Percentiles rank a stretch among this genome's conserved stretches.
Conservation (phyloP, 805 yeast species). For the Saccharomycopsis microspora region DNA sequence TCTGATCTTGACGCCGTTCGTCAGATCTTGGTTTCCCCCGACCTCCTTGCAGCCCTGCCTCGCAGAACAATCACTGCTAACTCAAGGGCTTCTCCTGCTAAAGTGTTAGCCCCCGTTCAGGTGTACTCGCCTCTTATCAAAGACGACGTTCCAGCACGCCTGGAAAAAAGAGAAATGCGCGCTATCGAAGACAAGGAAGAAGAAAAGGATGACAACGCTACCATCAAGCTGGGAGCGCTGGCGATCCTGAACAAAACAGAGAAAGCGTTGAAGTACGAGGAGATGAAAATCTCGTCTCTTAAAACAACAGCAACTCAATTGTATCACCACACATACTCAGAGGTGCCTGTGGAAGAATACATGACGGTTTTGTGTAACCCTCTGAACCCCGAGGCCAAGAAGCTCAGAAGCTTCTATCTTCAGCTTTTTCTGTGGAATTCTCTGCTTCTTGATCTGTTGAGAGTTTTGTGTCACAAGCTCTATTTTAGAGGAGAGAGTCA, state of each 20-base stretch:
- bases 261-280: conserved; percentile 15
- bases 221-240: conserved; percentile 6
- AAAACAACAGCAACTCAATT: conserved; percentile 10
- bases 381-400: conserved; percentile 11
- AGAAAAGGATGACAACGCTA: conserved; percentile 8
- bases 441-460: conserved; percentile 25
- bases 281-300: conserved; percentile 9
- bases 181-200: not conserved
- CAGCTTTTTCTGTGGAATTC: conserved; percentile 11
- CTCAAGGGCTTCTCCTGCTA: not conserved
- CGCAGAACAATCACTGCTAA: not conserved
- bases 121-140: conserved; percentile 8
- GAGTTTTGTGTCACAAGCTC: conserved; percentile 71
- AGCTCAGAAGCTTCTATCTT: conserved; percentile 11
- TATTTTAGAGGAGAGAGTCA: conserved; percentile 97
- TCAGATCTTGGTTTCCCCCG: conserved; percentile 15
- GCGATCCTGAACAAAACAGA: conserved; percentile 14
- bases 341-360: conserved; percentile 15
- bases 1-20: conserved; percentile 16
- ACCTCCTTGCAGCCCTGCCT: conserved; percentile 15
- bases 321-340: conserved; percentile 7
- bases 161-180: not conserved
- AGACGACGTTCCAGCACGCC: not conserved
- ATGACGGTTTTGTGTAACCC: conserved; percentile 14
- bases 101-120: not conserved